Percentiles rank a stretch among this genome's conserved stretches.
These are phyloP conservation scores for Serpula lacrymans DNA, from an alignment of 768 basidiomycete genomes.

Conservation along the genomic window DNA sequence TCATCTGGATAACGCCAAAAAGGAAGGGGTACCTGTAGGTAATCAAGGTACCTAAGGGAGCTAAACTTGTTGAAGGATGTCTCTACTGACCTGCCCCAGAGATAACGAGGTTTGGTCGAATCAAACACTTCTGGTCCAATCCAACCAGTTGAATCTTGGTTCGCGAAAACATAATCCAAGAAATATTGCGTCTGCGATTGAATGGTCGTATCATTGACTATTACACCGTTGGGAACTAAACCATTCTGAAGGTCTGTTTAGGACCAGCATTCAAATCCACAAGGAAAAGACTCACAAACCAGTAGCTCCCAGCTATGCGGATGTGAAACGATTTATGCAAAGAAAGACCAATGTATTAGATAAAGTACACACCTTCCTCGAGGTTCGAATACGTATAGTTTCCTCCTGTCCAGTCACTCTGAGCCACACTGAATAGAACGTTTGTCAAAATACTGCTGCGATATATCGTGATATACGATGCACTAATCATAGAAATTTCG, in stretches of 20 bases:
- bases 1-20: conserved; percentile 57
- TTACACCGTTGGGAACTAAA: conserved; percentile 50
- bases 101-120: conserved; percentile 48
- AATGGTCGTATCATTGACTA: conserved; percentile 44
- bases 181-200: conserved; percentile 45
- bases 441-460: not conserved
- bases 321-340: no score
- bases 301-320: conserved; percentile 50
- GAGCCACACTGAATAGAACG: conserved; percentile 19
- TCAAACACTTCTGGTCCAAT: conserved; percentile 49
- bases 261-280: not conserved
- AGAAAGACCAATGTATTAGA: not conserved
- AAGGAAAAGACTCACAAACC: conserved; percentile 42
- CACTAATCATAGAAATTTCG: conserved; percentile 36
- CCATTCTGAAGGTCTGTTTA: conserved; percentile 36
- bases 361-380: conserved; percentile 27
- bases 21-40: conserved; percentile 48
- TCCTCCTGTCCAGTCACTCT: conserved; percentile 34
- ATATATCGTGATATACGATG: not conserved
- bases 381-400: conserved; percentile 30
- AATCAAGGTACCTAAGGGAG: not conserved
- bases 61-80: not conserved
- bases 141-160: conserved; percentile 55
- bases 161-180: conserved; percentile 46
- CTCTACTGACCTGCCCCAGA: conserved; percentile 46